Conservation (phyloP, 108 stramenopile species). For the Pelagomonas calceolata region DNA sequence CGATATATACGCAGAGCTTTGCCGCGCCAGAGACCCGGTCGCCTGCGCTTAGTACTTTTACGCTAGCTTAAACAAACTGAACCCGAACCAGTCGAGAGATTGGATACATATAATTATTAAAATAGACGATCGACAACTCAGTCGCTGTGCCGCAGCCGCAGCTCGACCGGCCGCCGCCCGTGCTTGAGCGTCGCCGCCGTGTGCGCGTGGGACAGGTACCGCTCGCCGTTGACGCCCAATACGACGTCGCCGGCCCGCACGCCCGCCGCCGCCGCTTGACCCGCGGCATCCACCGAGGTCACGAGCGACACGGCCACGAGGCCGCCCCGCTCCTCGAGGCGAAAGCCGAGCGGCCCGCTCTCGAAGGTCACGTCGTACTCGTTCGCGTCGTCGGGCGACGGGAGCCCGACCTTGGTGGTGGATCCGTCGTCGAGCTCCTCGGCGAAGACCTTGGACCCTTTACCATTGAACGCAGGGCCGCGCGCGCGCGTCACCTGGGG, state of each 20-base stretch:
- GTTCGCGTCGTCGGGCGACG: background rate
- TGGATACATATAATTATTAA: too few relatives aligned
- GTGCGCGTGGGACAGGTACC: slow-evolving; percentile 36
- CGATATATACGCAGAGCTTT: too few relatives aligned
- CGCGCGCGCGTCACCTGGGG: too few relatives aligned
- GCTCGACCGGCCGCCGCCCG: slow-evolving; percentile 18
- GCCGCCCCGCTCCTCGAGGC: slow-evolving; percentile 28
- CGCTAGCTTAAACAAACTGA: too few relatives aligned
- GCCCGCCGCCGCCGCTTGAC: slow-evolving; percentile 3
- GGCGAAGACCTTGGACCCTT: background rate
- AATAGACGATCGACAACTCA: too few relatives aligned
- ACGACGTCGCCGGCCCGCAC: slow-evolving; percentile 20
- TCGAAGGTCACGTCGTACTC: slow-evolving; percentile 24
- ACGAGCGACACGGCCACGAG: slow-evolving; percentile 18
- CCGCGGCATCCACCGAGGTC: background rate
- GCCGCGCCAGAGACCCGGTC: too few relatives aligned
- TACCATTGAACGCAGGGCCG: too few relatives aligned
- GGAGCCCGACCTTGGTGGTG: too few relatives aligned
- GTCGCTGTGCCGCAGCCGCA: slow-evolving; percentile 17
- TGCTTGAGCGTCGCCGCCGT: slow-evolving; percentile 35
- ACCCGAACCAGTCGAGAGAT: too few relatives aligned
- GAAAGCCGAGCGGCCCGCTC: slow-evolving; percentile 29
- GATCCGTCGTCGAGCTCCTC: background rate
- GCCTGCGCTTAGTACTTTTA: too few relatives aligned
- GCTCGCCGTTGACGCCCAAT: slow-evolving; percentile 29